Base-by-base conservation (phyloP, 2,329 filamentous ascomycete genomes). In the Emericellopsis atlantica region DNA sequence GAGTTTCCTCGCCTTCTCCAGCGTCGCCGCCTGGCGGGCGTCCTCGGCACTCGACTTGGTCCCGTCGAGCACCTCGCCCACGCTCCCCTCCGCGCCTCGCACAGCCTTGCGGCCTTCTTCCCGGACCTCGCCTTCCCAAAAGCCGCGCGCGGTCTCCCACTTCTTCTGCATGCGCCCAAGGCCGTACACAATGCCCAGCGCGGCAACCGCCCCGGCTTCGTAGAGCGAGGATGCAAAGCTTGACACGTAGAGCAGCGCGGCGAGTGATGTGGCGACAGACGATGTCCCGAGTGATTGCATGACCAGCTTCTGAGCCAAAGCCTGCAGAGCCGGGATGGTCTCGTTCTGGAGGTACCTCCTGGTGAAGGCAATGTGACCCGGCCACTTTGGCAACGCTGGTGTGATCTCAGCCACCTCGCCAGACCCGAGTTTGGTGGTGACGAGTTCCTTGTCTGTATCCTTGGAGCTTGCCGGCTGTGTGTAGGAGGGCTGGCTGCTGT, bases 281-380 rank as follows among this genome's bases (percentile, higher is more conserved):
- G 84, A 83, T 0, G 85, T 86, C 40, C 79, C 81, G 0, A 86
- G 62, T 0, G 84, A 84, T 52, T 88, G 79, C 5, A 93, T 56
- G 5, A 95, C 78, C 2, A 89, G 73, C 43, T 71, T 76, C 58
- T 89, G 83, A 1, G 82, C 81, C 0, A 86, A 65, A 2, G 81
- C 77, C 52, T 87, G 83, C 4, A 89, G 65, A 1, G 79, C 75
- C 2, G 81, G 80, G 2, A 88, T 70, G 0, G 80, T 84, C 44
- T 76, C 70, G n/a, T 69, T 61, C 34, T 79, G 69, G 3, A 88
- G 70, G 47, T 78, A 76, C 31, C 70, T 65, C n/a, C 88, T 76
- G 7, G 81, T 79, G 22, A 74, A 70, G 12, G 81, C 67, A 44
- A 95, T 90, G 43, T 86, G 77, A 3, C 75, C 72, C 1, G 81